phyloP scores from a whole-genome alignment of 352 stramenopile species.

The Thalassiosira allenii region DNA sequence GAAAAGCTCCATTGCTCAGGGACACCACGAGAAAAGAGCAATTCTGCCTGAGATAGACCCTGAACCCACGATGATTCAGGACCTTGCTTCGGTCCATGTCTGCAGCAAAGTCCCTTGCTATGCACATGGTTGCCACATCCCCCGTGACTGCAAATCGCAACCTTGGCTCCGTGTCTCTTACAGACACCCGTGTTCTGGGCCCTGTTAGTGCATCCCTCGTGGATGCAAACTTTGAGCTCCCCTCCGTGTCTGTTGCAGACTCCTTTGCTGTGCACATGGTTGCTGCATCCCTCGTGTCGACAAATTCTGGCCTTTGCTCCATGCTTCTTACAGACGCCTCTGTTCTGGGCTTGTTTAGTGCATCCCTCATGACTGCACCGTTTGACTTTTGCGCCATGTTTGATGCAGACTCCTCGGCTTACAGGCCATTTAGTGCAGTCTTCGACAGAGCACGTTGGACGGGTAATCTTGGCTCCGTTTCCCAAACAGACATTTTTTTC shows the following conservation, averaged over 20 bases:
- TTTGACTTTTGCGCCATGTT: constrained; percentile 23
- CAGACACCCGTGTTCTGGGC: constrained; percentile 12
- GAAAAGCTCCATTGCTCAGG: too few species aligned
- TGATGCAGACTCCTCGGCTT: constrained; percentile 14
- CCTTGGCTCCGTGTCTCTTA: neutral
- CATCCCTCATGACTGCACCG: constrained; percentile 10
- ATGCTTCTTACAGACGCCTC: constrained; percentile 16
- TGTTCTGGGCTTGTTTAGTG: constrained; percentile 19
- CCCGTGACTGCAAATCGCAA: neutral
- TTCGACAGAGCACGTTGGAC: constrained; percentile 10
- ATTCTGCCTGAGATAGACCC: too few species aligned
- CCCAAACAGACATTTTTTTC: neutral
- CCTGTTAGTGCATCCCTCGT: constrained; percentile 7
- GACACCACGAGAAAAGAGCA: too few species aligned
- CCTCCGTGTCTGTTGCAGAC: constrained; percentile 2
- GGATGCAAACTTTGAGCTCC: neutral
- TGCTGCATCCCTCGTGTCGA: neutral
- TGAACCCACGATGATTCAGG: too few species aligned
- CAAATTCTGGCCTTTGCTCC: constrained; percentile 19
- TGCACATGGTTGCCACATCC: constrained; percentile 15
- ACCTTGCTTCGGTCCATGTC: constrained; percentile 14
- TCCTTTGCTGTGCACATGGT: constrained; percentile 3
- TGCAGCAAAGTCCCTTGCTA: constrained; percentile 14
- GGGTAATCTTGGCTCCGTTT: constrained; percentile 2
- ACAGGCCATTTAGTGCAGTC: constrained; percentile 9